Conservation (phyloP, 192 early-diverging fungal species). For the Phycomyces nitens region DNA sequence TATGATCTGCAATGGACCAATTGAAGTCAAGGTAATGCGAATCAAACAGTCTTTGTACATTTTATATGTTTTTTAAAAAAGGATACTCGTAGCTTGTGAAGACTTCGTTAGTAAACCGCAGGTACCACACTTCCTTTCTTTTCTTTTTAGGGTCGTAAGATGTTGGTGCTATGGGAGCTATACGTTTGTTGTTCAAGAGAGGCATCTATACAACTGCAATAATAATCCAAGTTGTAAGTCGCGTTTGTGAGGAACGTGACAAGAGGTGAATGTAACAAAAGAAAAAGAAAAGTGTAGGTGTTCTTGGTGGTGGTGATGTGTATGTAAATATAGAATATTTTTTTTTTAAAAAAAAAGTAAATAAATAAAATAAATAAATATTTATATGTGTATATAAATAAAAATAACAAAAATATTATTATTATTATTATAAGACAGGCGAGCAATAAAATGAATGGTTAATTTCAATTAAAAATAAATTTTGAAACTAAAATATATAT, state of each 20-base stretch:
- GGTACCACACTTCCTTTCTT: constrained; percentile 27
- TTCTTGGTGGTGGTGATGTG: neutral
- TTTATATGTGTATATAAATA: too few species aligned
- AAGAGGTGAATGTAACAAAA: neutral
- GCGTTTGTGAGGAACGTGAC: neutral
- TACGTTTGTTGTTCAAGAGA: constrained; percentile 20
- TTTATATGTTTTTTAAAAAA: constrained; percentile 16
- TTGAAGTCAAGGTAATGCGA: neutral
- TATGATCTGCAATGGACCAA: constrained; percentile 17
- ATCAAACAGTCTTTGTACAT: too few species aligned
- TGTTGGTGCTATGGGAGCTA: constrained; percentile 12
- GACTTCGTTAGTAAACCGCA: constrained; percentile 53
- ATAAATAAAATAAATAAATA: too few species aligned
- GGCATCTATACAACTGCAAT: constrained; percentile 12
- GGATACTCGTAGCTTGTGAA: constrained; percentile 58
- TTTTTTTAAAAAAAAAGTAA: too few species aligned
- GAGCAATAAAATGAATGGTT: too few species aligned
- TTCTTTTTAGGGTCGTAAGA: constrained; percentile 24
- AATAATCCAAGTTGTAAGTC: neutral
- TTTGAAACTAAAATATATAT: too few species aligned
- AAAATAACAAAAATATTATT: too few species aligned
- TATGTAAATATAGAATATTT: neutral
- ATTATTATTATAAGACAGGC: too few species aligned
- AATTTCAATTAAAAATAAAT: too few species aligned
- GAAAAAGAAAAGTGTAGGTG: neutral